Evolutionary conservation across 2,329 filamentous ascomycete genomes (phyloP), one percentile per base, ranked within the genome.

Genomic region (Rutstroemia sp.): DNA sequence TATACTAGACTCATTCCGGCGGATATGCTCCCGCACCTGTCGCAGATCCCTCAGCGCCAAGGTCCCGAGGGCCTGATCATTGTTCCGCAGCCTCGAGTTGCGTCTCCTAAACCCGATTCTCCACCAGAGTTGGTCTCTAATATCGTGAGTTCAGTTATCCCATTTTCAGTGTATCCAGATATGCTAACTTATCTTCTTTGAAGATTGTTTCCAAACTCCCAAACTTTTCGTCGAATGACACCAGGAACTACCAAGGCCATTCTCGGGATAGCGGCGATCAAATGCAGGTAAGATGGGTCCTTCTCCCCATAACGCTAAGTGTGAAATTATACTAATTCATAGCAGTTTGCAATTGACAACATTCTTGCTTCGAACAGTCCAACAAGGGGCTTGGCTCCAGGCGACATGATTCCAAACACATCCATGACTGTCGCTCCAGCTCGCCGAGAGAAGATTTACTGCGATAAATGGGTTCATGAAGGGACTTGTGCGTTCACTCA

Each of bases 391-490:
- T 5, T 44, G 34, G 9, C 23, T 9, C 21, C 30, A 8, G 53
- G 21, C 41, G 34, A 34, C 2, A 39, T 53, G 34, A 5, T 53
- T 19, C 12, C 34, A 1, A 12, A 18, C 30, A 27, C 45, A 37
- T 5, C 21, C 4, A 37, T 21, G 41, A 34, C 49, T 1, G 14
- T 19, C 14, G 16, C 5, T 14, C 39, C 38, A 19, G 25, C 21
- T 3, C 41, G 48, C 2, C 37, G 49, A 9, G 68, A 71, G 57
- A 95, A 95, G 69, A 75, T 87, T 23, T 95, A 87, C 71, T 96
- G 91, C 72, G 89, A 90, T 58, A 90, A 92, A 71, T 96, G 91
- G 91, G 86, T 96, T 54, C 85, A 89, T 64, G 86, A 88, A 58
- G 91, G 90, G 19, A 83, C 88, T 45, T 96, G 92, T 69, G 87